Base-by-base conservation (phyloP, 164 flowering plant genomes). In the Umbellularia californica region DNA sequence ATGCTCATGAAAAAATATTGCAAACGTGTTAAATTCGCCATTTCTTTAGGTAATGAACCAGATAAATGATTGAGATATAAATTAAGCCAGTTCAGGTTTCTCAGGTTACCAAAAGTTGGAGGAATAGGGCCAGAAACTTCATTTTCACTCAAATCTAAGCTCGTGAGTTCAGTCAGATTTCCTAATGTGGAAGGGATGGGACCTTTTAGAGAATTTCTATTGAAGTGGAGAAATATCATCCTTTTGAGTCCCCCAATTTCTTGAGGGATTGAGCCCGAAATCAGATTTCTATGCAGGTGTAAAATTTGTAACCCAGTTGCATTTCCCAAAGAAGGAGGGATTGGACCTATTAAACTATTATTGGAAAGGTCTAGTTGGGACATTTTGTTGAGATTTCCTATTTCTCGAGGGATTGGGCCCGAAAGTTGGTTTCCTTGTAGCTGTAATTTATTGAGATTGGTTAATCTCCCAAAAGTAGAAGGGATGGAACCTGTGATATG, bases 351-450 rank as follows among this genome's bases (percentile, higher is more conserved):
- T 41, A 41, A 41, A 7, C 5, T 41, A 1, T 41, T 41, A 41
- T 0, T 7, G 47, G 47, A 41, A 9, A 41, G 47, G 47, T 41
- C 2, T 9, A 41, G 47, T 9, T 41, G 47, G 2, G 0, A 0
- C 47, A 41, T 41, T 41, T 41, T 41, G 47, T 41, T 41, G 10
- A 41, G 47, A 41, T 41, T 41, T 41, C 64, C 85, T 24, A 83
- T 80, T 69, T 83, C 79, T 15, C 58, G 10, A 5, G 85, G 85
- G n/a, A 81, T 67, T 3, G 14, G 3, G 2, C 85, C 83, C 0
- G 6, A 3, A 22, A 83, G 74, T 2, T 11, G 15, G 28, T 74
- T 80, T 5, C 35, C 2, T 0, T 19, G 17, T 10, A 72, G 27
- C 30, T 2, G 2, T n/a, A 72, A 12, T 0, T 3, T 0, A 47